Conservation (phyloP, 2,329 filamentous ascomycete genomes). For the Seiridium unicorne region DNA sequence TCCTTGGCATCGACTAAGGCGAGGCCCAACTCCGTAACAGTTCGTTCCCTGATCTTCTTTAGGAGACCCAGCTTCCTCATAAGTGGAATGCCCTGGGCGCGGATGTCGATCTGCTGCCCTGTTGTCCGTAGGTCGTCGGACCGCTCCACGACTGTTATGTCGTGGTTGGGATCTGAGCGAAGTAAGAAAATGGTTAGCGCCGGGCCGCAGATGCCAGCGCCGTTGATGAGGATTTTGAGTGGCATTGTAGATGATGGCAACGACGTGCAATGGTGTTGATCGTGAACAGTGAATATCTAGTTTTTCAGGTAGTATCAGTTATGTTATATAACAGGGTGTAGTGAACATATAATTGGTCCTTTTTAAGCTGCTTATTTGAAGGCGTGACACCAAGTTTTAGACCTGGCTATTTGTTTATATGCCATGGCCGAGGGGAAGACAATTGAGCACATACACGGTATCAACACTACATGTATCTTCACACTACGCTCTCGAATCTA, state of each 20-base stretch:
- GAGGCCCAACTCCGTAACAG: conserved; percentile 47
- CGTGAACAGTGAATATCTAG: too few relatives aligned
- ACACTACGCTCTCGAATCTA: background rate
- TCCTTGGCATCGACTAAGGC: conserved; percentile 41
- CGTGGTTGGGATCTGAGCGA: background rate
- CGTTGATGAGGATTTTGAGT: conserved; percentile 7
- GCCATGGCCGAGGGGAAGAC: too few relatives aligned
- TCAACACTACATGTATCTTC: background rate
- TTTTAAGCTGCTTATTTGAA: too few relatives aligned
- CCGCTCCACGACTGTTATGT: conserved; percentile 38
- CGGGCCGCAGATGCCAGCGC: conserved; percentile 2
- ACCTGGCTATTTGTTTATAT: too few relatives aligned
- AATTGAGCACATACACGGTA: background rate
- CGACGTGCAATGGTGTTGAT: background rate
- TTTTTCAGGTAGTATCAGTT: too few relatives aligned
- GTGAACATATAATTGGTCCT: too few relatives aligned
- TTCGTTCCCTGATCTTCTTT: conserved; percentile 29
- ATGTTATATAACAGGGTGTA: too few relatives aligned
- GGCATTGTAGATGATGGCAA: background rate
- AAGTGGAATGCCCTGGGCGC: conserved; percentile 35
- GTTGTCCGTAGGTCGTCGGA: conserved; percentile 29
- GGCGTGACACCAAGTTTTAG: too few relatives aligned
- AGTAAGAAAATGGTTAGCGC: conserved; percentile 1
- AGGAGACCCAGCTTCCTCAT: conserved; percentile 34
- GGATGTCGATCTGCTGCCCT: conserved; percentile 45